These are phyloP conservation scores for Lunasporangiospora selenospora DNA, from an alignment of 192 early-diverging fungal genomes.

Conservation along the genomic window DNA sequence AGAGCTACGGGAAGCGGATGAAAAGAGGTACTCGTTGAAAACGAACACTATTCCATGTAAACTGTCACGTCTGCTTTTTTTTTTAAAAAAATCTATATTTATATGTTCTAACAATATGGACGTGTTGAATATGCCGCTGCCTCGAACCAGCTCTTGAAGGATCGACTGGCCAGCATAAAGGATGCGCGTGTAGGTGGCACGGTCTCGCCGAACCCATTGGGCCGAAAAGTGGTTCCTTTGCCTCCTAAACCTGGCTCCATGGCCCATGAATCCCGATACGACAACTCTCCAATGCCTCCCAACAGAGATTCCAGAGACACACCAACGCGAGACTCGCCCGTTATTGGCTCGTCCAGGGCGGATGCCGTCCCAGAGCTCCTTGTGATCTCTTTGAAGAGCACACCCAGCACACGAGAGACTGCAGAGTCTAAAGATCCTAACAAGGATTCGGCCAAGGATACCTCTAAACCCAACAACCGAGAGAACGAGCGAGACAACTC, in stretches of 20 bases:
- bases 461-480: no score
- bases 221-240: slow-evolving; percentile 27
- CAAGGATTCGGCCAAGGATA: slow-evolving; percentile 11
- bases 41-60: no score
- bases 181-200: slow-evolving; percentile 21
- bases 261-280: slow-evolving; percentile 7
- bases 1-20: no score
- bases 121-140: no score
- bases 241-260: slow-evolving; percentile 33
- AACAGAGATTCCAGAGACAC: slow-evolving; percentile 7
- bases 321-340: background rate
- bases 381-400: slow-evolving; percentile 22
- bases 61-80: no score
- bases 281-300: background rate
- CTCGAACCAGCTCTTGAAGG: no score
- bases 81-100: no score
- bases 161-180: slow-evolving; percentile 10
- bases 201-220: slow-evolving; percentile 4
- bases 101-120: no score
- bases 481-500: no score
- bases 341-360: background rate
- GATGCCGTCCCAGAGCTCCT: slow-evolving; percentile 16
- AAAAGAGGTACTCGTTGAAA: no score
- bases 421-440: slow-evolving; percentile 8
- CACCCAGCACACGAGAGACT: slow-evolving; percentile 2